These are phyloP conservation scores for Streptanthus diversifolius DNA, from an alignment of 345 rosid genomes.

Conservation along the genomic window DNA sequence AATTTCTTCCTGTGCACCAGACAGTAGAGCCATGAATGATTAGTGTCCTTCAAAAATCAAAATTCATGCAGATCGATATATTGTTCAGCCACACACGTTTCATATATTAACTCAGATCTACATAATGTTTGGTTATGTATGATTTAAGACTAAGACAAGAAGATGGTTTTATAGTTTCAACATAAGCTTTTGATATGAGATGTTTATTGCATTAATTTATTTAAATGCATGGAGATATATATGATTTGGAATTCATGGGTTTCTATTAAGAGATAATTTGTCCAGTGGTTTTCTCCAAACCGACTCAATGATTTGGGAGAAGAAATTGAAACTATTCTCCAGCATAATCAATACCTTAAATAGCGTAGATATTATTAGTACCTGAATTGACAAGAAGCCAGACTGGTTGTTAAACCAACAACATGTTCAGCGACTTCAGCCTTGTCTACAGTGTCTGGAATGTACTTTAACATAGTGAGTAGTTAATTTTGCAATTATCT, in stretches of 20 bases:
- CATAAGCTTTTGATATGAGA: neutral
- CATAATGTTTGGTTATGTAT: neutral
- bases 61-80: neutral
- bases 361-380: neutral
- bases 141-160: too few relatives aligned
- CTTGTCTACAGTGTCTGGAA: conserved; percentile 88
- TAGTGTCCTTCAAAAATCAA: neutral
- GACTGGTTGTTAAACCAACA: conserved; percentile 75
- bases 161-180: neutral
- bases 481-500: conserved; percentile 73
- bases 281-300: neutral
- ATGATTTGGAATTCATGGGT: neutral
- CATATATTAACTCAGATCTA: neutral
- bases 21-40: neutral
- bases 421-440: conserved; percentile 91
- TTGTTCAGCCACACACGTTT: neutral
- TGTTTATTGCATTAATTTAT: neutral
- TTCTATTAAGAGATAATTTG: neutral
- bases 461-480: conserved; percentile 66
- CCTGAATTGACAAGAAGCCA: conserved; percentile 91
- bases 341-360: neutral
- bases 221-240: neutral
- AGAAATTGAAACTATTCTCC: neutral
- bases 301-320: neutral
- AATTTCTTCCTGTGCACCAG: conserved; percentile 63